phyloP scores from a whole-genome alignment of 306 rosid genomes.

The Cyamopsis tetragonoloba region DNA sequence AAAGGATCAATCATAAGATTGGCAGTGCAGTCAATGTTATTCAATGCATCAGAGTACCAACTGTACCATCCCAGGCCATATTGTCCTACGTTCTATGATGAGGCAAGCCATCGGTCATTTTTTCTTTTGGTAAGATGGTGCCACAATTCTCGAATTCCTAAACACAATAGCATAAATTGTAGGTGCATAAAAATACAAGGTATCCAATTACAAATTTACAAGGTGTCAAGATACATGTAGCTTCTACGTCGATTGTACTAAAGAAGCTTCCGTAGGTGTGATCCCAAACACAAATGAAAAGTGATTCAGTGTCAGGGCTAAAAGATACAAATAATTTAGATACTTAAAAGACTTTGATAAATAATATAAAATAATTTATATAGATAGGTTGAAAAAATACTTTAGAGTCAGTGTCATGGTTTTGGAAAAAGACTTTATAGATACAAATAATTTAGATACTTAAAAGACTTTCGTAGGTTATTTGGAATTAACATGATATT shows the following conservation, averaged over 20 bases:
- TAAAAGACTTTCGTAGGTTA: no score
- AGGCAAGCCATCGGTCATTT: constrained; percentile 23
- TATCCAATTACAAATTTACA: constrained; percentile 35
- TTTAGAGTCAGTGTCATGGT: no score
- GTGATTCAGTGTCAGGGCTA: constrained; percentile 83
- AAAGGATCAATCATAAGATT: background rate
- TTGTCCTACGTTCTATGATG: constrained; percentile 25
- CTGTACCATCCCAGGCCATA: background rate
- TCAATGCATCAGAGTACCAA: constrained; percentile 17
- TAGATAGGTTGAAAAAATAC: no score
- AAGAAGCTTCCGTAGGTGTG: constrained; percentile 77
- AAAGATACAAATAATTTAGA: no score
- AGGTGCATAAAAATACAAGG: constrained; percentile 15
- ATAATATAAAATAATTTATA: no score
- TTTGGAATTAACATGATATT: no score
- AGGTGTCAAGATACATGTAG: constrained; percentile 51
- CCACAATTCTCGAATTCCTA: constrained; percentile 25
- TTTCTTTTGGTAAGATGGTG: constrained; percentile 15
- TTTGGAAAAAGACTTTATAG: no score
- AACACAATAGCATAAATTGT: background rate
- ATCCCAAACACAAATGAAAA: constrained; percentile 74
- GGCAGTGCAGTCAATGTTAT: constrained; percentile 19
- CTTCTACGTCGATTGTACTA: constrained; percentile 58
- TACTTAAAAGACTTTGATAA: no score
- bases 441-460: no score